phyloP scores from a whole-genome alignment of 352 stramenopile genomes.

The Nothophytophthora sp. region DNA sequence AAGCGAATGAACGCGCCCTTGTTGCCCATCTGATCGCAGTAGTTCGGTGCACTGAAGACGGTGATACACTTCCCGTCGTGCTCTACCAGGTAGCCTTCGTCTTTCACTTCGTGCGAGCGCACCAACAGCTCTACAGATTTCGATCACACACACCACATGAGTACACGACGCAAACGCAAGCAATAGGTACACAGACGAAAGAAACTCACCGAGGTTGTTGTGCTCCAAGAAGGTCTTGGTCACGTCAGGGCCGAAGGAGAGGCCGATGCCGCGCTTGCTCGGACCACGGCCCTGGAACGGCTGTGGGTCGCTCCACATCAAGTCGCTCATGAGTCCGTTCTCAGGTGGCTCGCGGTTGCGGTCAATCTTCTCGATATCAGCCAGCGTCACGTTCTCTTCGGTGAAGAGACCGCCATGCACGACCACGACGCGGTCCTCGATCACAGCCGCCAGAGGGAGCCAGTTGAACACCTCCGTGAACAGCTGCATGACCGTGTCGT shows the following conservation, averaged over 20 bases:
- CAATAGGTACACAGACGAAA: not conserved
- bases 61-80: conserved; percentile 99
- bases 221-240: conserved; percentile 95
- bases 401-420: conserved; percentile 97
- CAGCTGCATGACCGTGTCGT: conserved; percentile 98
- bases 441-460: conserved; percentile 94
- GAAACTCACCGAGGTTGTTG: conserved; percentile 92
- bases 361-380: conserved; percentile 96
- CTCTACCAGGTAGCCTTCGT: conserved; percentile 99
- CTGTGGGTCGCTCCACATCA: conserved; percentile 97
- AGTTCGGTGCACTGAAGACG: conserved; percentile 99
- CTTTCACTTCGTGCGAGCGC: conserved; percentile 98
- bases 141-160: conserved; percentile 5
- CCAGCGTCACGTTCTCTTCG: conserved; percentile 93
- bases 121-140: conserved; percentile 92
- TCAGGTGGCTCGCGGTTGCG: conserved; percentile 96
- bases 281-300: conserved; percentile 94
- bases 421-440: conserved; percentile 96
- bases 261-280: conserved; percentile 97
- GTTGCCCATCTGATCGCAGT: conserved; percentile 99
- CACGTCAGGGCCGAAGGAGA: conserved; percentile 98
- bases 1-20: conserved; percentile 99
- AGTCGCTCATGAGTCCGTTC: conserved; percentile 89
- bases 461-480: conserved; percentile 99
- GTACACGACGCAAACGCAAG: not conserved